Evolutionary conservation across 208 protist genomes (phyloP).

Genomic region (Crithidia brevicula): DNA sequence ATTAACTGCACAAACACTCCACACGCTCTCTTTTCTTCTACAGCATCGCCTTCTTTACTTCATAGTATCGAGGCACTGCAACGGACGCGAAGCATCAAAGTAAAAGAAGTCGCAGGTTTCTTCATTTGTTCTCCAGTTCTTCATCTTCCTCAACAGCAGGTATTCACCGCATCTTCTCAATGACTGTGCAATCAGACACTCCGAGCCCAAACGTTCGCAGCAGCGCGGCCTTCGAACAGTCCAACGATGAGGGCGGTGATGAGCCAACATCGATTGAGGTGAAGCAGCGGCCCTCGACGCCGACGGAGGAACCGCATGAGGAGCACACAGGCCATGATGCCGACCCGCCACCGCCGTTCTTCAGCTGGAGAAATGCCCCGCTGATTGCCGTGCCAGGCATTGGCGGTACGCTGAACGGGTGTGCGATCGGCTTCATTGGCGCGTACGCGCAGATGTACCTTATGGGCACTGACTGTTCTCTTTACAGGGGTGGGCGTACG

Average conservation of each 20-base stretch:
- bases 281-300: conserved; percentile 1
- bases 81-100: too few relatives aligned
- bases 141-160: too few relatives aligned
- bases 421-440: conserved; percentile 73
- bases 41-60: too few relatives aligned
- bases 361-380: conserved; percentile 8
- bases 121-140: too few relatives aligned
- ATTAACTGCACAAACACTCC: too few relatives aligned
- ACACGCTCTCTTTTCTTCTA: too few relatives aligned
- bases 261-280: background rate
- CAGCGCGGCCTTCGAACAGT: background rate
- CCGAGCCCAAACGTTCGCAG: conserved; percentile 4
- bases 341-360: conserved; percentile 9
- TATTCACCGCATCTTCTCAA: conserved; percentile 4
- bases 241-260: background rate
- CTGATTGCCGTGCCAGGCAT: conserved; percentile 38
- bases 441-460: conserved; percentile 64
- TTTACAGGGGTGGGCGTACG: conserved; percentile 26
- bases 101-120: too few relatives aligned
- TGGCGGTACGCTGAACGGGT: conserved; percentile 61
- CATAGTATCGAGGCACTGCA: too few relatives aligned
- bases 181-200: conserved; percentile 6
- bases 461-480: conserved; percentile 58
- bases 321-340: background rate
- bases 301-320: background rate